Conservation (phyloP, 2,329 filamentous ascomycete genomes). For the Hymenoscyphus repandus region DNA sequence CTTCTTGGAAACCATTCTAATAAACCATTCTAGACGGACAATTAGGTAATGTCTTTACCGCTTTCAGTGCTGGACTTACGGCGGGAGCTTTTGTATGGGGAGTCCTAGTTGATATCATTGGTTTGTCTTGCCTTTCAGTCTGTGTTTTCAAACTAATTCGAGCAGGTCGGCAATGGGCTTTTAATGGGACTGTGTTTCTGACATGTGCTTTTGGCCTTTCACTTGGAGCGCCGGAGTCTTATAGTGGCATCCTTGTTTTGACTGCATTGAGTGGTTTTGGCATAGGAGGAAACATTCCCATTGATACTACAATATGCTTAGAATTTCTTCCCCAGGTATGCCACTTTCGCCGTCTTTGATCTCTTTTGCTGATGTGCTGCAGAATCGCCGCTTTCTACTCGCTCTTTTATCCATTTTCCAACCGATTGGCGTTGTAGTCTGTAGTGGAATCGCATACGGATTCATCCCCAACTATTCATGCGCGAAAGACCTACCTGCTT, state of each 20-base stretch:
- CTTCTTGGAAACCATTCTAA: too few relatives aligned
- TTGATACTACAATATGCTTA: constrained; percentile 26
- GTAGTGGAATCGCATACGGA: constrained; percentile 23
- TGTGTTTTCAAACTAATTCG: neutral
- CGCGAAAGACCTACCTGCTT: constrained; percentile 9
- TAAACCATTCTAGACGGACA: constrained; percentile 12
- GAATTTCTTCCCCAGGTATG: constrained; percentile 25
- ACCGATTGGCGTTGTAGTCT: constrained; percentile 23
- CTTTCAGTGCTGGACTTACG: constrained; percentile 18
- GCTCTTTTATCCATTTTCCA: constrained; percentile 25
- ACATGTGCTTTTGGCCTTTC: constrained; percentile 19
- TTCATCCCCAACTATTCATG: constrained; percentile 21
- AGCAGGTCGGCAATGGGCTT: constrained; percentile 22
- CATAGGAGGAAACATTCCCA: constrained; percentile 27
- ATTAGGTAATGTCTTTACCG: constrained; percentile 19
- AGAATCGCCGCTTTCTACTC: constrained; percentile 24
- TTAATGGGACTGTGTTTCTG: constrained; percentile 22
- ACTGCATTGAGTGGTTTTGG: constrained; percentile 22
- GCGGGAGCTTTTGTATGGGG: constrained; percentile 23
- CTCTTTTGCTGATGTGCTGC: neutral
- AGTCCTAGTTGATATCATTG: constrained; percentile 23
- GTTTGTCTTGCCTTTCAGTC: constrained; percentile 5
- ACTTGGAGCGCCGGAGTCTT: constrained; percentile 17
- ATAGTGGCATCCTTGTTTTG: constrained; percentile 15
- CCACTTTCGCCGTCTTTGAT: neutral